phyloP scores from a whole-genome alignment of 345 rosid species.

The Pistacia atlantica region DNA sequence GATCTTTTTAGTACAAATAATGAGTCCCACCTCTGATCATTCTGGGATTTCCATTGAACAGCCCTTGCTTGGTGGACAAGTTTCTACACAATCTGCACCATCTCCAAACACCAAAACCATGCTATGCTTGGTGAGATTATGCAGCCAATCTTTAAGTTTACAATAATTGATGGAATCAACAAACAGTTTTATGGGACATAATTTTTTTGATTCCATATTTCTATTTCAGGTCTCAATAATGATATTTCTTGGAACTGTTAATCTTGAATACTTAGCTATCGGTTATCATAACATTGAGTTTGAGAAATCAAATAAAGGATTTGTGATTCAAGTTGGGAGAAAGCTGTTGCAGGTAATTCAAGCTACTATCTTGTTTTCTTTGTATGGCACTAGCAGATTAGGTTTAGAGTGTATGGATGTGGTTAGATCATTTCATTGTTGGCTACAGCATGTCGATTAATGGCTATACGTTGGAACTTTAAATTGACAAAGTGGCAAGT shows the following conservation, averaged over 20 bases:
- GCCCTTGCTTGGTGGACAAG: constrained; percentile 60
- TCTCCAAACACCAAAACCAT: constrained; percentile 53
- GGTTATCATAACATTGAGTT: constrained; percentile 24
- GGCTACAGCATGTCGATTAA: background rate
- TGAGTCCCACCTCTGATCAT: constrained; percentile 43
- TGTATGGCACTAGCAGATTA: background rate
- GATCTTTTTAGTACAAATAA: constrained; percentile 58
- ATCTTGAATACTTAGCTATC: constrained; percentile 34
- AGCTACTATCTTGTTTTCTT: constrained; percentile 16
- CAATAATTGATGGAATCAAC: background rate
- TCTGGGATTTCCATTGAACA: constrained; percentile 46
- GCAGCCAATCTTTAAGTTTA: background rate
- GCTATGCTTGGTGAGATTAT: constrained; percentile 63
- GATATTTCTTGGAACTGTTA: constrained; percentile 54
- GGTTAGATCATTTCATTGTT: background rate
- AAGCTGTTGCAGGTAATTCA: constrained; percentile 69
- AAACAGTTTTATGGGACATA: constrained; percentile 3
- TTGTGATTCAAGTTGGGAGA: constrained; percentile 50
- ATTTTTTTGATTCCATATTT: background rate
- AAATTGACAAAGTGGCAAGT: background rate
- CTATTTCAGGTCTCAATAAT: constrained; percentile 54
- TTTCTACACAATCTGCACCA: constrained; percentile 37
- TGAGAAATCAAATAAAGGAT: constrained; percentile 43
- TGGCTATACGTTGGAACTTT: too few relatives aligned
- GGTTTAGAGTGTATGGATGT: constrained; percentile 3